phyloP scores from a whole-genome alignment of 1,284 basidiomycete genomes.

The Filobasidium uniguttulatum region DNA sequence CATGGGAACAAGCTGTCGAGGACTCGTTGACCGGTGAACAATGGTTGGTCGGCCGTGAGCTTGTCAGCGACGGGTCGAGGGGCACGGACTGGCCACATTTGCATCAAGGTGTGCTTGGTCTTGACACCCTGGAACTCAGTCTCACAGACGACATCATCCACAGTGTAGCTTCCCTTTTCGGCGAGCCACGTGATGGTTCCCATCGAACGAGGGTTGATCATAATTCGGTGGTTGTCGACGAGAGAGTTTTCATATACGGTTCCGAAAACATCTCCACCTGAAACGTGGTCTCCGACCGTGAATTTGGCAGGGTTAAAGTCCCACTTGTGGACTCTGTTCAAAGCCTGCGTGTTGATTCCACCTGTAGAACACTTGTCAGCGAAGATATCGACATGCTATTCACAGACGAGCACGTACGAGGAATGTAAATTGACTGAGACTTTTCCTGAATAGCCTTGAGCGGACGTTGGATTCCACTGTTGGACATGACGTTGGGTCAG shows the following conservation, averaged over 20 bases:
- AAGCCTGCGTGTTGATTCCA: conserved; percentile 92
- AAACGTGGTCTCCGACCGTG: conserved; percentile 89
- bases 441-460: conserved; percentile 84
- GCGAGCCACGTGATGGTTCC: conserved; percentile 90
- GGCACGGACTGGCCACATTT: conserved; percentile 97
- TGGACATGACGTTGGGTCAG: neutral
- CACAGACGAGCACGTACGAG: conserved; percentile 41
- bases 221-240: conserved; percentile 91
- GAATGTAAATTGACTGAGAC: conserved; percentile 97
- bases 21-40: conserved; percentile 93
- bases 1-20: conserved; percentile 97
- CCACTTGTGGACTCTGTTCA: conserved; percentile 82
- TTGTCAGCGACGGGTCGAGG: conserved; percentile 92
- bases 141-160: conserved; percentile 88
- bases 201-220: conserved; percentile 83
- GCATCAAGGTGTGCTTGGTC: conserved; percentile 90
- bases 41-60: conserved; percentile 78
- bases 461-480: conserved; percentile 77
- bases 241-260: conserved; percentile 94
- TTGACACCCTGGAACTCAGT: conserved; percentile 96
- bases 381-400: neutral
- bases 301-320: conserved; percentile 82
- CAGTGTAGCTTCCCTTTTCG: conserved; percentile 85
- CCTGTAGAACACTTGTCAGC: conserved; percentile 16
- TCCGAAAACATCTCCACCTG: conserved; percentile 93